Conservation (phyloP, 1,139 yeast species). For the Kodamaea anthophila region DNA sequence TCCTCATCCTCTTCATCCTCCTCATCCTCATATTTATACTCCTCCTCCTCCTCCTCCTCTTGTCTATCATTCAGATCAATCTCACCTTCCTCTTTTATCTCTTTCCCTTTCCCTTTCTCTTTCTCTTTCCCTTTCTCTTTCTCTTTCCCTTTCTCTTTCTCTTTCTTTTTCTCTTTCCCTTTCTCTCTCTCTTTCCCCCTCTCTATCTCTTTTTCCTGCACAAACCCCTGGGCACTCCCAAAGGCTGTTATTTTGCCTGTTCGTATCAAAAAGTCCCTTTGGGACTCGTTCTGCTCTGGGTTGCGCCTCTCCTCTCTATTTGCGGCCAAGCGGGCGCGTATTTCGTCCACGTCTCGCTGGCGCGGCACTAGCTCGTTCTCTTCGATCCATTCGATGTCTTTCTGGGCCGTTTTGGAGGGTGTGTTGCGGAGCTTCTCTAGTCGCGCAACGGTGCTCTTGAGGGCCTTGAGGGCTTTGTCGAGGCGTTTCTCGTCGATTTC, state of each 20-base stretch:
- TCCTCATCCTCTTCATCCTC: conserved; percentile 8
- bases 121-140: conserved; percentile 9
- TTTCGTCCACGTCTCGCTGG: conserved; percentile 60
- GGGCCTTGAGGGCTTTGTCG: conserved; percentile 51
- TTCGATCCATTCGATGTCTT: conserved; percentile 50
- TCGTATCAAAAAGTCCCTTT: conserved; percentile 72
- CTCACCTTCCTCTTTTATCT: conserved; percentile 7
- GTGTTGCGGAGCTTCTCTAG: conserved; percentile 54
- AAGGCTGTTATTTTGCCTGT: conserved; percentile 95
- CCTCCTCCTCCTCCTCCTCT: conserved; percentile 14
- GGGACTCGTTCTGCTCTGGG: conserved; percentile 52
- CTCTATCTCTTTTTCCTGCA: conserved; percentile 12
- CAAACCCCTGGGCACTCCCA: conserved; percentile 61
- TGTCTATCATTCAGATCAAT: conserved; percentile 2
- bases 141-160: conserved; percentile 10
- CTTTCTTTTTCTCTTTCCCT: conserved; percentile 13
- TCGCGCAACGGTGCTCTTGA: conserved; percentile 38
- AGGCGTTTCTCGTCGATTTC: conserved; percentile 73
- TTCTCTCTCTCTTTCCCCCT: conserved; percentile 29
- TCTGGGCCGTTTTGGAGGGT: conserved; percentile 48
- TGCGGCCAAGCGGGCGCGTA: conserved; percentile 52
- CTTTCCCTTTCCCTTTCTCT: conserved; percentile 13
- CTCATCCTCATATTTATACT: too few relatives aligned
- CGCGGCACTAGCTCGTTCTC: conserved; percentile 49
- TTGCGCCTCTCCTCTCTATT: too few relatives aligned